A percentile compares a stretch with the other conserved stretches of the same genome.
phyloP scores from a whole-genome alignment of 306 rosid genomes.

The Urtica urens region DNA sequence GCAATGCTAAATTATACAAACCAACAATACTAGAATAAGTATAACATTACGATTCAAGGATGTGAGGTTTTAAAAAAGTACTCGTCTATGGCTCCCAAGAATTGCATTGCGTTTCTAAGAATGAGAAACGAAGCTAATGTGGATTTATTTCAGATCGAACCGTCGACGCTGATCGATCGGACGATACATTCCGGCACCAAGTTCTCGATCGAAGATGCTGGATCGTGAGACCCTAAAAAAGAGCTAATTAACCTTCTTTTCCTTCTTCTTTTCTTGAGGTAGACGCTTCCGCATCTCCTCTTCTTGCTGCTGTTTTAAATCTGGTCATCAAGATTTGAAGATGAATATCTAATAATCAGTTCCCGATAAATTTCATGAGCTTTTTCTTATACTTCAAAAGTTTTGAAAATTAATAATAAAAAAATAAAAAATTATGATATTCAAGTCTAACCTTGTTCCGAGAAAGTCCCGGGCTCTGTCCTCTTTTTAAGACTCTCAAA shows the following conservation, averaged over 20 bases:
- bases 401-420: background rate
- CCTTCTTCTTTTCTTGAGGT: constrained; percentile 87
- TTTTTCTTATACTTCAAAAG: too few species aligned
- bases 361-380: background rate
- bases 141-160: constrained; percentile 76
- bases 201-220: too few species aligned
- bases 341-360: background rate
- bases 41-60: too few species aligned
- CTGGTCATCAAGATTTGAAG: constrained; percentile 83
- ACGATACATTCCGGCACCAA: too few species aligned
- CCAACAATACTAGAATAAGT: too few species aligned
- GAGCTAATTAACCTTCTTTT: constrained; percentile 54
- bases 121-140: constrained; percentile 80
- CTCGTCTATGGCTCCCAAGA: too few species aligned
- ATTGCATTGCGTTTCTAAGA: too few species aligned
- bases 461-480: constrained; percentile 61
- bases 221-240: too few species aligned
- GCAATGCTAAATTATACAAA: too few species aligned
- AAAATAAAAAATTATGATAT: background rate
- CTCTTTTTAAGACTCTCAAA: constrained; percentile 82
- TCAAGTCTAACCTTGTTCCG: constrained; percentile 70
- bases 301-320: constrained; percentile 90
- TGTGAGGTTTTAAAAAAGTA: too few species aligned
- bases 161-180: constrained; percentile 67
- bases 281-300: constrained; percentile 88